phyloP scores from a whole-genome alignment of 176 grass and related monocot genomes.

The Dendrocalamus sinicus region DNA sequence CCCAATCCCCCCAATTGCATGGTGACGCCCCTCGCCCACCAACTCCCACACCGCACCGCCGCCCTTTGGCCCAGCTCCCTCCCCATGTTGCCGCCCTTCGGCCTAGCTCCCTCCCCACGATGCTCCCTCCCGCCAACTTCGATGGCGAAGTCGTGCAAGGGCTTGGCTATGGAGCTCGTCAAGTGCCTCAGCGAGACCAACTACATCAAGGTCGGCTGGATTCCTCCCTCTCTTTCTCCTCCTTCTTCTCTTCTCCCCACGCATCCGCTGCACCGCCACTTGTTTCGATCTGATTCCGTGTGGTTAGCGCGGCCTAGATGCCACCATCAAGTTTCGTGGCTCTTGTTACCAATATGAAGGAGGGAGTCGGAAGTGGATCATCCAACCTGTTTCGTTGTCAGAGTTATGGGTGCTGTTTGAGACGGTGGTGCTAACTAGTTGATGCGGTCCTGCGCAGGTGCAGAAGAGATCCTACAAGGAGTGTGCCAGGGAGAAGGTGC shows the following conservation, averaged over 20 bases:
- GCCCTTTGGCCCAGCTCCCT: too few species aligned
- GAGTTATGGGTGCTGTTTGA: too few species aligned
- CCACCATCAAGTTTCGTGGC: neutral
- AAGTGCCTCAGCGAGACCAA: conserved; percentile 95
- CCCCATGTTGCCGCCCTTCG: too few species aligned
- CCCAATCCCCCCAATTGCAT: too few species aligned
- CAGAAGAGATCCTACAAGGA: conserved; percentile 87
- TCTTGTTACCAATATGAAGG: neutral
- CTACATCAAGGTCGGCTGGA: conserved; percentile 68
- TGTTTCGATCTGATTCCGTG: neutral
- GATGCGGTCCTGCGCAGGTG: conserved; percentile 51
- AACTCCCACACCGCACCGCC: too few species aligned
- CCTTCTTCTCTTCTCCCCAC: neutral
- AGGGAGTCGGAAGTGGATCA: neutral
- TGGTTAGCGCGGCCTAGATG: neutral
- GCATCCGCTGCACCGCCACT: neutral
- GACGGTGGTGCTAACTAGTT: neutral
- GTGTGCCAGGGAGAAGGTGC: conserved; percentile 88
- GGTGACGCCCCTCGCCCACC: too few species aligned
- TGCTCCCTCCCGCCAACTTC: too few species aligned
- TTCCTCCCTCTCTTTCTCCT: neutral
- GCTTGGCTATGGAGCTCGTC: conserved; percentile 92
- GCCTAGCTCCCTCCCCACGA: too few species aligned
- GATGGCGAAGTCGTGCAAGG: conserved; percentile 93
- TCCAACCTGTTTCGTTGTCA: too few species aligned